Percentiles rank a stretch among this genome's conserved stretches.
Evolutionary conservation across 108 stramenopile species (phyloP).

Genomic region (Chaetoceros tenuissimus): DNA sequence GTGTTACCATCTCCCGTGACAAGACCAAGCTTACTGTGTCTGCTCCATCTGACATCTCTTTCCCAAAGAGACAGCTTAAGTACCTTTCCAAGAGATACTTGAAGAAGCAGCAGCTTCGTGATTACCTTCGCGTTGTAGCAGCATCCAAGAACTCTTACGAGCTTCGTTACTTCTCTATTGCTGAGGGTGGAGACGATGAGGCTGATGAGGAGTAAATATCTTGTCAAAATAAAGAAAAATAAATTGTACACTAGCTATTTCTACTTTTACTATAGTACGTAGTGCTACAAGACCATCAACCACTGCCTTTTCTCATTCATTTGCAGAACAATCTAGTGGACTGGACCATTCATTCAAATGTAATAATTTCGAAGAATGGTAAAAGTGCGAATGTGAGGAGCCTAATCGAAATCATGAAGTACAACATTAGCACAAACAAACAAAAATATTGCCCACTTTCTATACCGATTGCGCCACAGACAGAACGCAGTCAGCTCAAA

Average conservation of each 20-base stretch:
- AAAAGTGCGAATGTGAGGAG: background rate
- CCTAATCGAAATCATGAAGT: background rate
- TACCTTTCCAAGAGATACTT: conserved; percentile 99
- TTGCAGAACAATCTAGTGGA: background rate
- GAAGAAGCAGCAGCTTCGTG: conserved; percentile 96
- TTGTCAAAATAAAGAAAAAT: background rate
- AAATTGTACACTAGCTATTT: background rate
- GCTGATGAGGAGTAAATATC: conserved; percentile 38
- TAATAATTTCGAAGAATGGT: background rate
- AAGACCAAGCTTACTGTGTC: conserved; percentile 87
- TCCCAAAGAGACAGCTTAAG: conserved; percentile 98
- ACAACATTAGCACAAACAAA: background rate
- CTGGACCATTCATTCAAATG: background rate
- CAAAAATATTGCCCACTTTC: background rate
- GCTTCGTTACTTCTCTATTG: conserved; percentile 74
- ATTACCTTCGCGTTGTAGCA: conserved; percentile 97
- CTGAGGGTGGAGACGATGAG: conserved; percentile 67
- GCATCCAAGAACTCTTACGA: conserved; percentile 91
- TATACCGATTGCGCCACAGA: background rate
- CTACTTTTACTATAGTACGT: background rate
- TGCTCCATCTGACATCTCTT: conserved; percentile 78
- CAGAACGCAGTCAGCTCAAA: background rate
- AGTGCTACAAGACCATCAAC: background rate
- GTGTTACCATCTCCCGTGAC: conserved; percentile 83
- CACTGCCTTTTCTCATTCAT: background rate